Evolutionary conservation across 2,329 filamentous ascomycete species (phyloP), one percentile per base, ranked within the genome.

Genomic region (Trichophyton schoenleinii): DNA sequence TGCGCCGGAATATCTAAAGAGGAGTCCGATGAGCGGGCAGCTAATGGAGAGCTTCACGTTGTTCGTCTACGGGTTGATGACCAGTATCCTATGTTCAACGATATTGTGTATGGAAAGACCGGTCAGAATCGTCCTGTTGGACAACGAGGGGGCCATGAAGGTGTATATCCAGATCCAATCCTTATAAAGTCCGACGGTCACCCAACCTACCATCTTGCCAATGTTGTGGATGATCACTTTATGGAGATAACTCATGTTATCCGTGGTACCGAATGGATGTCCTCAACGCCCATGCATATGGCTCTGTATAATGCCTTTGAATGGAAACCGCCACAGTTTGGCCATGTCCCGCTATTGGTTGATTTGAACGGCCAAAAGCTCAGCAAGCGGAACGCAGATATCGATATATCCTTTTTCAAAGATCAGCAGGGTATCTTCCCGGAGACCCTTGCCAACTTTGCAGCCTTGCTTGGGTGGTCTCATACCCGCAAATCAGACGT

Each of bases 211-310:
- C 94, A 99, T 73, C 86, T 99, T 64, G 94, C 94, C 3, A 99
- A 97, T 70, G 92, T 99, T 7, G 87, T 99, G 3, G 94, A 99
- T 70, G 94, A 99, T 70, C 89, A 96, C 72, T 79, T 87, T 63
- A 99, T 99, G 94, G 78, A 89, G 63, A 95, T 99, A 66, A 96
- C 91, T 0, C 92, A 97, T 73, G 94, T 99, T 13, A 88, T 99
- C 62, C 86, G 94, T 48, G 94, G 92, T 60, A 87, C 87, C 28
- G 86, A 99, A 81, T 99, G 94, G 94, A 87, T 99, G 76, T 84
- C 92, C 38, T 96, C 91, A 0, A 97, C 94, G 0, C 91, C 91
- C 0, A 88, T 87, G 70, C 86, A 88, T 70, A 77, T 87, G 62
- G 81, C 81, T 41, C 72, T 94, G n/a, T 94, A 94, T 70, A 75